These are phyloP conservation scores for Phytophthora ohioensis DNA, from an alignment of 352 stramenopile species.

Conservation along the genomic window DNA sequence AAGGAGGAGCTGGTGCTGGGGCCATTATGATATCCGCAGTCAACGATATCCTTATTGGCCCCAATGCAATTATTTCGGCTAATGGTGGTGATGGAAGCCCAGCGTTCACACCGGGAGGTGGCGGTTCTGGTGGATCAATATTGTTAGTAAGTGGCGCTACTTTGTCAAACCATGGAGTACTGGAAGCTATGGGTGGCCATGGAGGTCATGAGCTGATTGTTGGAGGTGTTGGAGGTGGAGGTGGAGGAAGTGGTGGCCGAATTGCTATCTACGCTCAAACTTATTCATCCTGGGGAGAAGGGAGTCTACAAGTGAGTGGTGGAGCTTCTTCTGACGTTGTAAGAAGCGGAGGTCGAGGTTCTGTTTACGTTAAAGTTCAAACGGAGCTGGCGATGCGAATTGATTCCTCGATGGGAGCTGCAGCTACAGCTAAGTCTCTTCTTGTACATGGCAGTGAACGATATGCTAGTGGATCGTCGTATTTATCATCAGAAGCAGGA, in stretches of 20 bases:
- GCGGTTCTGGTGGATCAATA: conserved; percentile 63
- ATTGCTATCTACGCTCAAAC: conserved; percentile 93
- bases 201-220: conserved; percentile 64
- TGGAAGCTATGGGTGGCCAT: conserved; percentile 85
- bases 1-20: conserved; percentile 94
- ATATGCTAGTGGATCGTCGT: conserved; percentile 41
- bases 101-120: conserved; percentile 66
- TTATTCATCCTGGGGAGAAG: conserved; percentile 87
- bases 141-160: conserved; percentile 60
- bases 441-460: conserved; percentile 60
- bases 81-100: conserved; percentile 69
- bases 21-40: conserved; percentile 86
- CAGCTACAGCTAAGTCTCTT: conserved; percentile 74
- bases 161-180: conserved; percentile 69
- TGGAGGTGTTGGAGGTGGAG: conserved; percentile 54
- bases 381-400: conserved; percentile 61
- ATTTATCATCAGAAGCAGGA: conserved; percentile 26
- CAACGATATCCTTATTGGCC: conserved; percentile 95
- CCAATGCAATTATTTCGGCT: conserved; percentile 75
- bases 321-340: conserved; percentile 55
- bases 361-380: conserved; percentile 49
- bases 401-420: conserved; percentile 73
- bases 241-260: conserved; percentile 88
- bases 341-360: conserved; percentile 52
- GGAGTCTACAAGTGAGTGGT: conserved; percentile 83